Evolutionary conservation across 768 basidiomycete genomes (phyloP), one percentile per base, ranked within the genome.

Genomic region (Russula sp.): DNA sequence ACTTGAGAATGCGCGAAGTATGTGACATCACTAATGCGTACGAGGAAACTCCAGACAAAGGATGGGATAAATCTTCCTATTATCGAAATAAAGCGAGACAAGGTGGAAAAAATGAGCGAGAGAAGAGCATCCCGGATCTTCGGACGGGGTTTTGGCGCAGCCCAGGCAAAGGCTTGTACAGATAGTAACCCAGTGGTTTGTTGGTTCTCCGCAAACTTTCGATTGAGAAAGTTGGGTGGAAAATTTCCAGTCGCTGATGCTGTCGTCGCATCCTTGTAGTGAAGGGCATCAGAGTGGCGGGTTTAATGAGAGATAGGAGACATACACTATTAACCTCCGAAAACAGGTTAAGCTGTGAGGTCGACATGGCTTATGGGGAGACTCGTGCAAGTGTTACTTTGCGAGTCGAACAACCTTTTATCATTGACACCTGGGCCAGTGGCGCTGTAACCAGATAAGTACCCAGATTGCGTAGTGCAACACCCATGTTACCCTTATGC

Each of bases 31-130:
- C 40, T 14, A 27, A 8, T 16, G n/a, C 63, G 11, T 45, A 64
- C 63, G n/a, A 64, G 4, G 9, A 56, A 37, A 32, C 13, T 20
- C 54, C 7, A 39, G 16, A 51, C n/a, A 31, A 16, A n/a, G 11
- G 63, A 9, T 8, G 63, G 63, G 31, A 55, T 45, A 44, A 60
- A 44, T 18, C 27, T 55, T 37, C 32, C 53, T 31, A 60, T 5
- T 54, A 60, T 55, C n/a, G 63, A 55, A 20, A 64, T 37, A 37
- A 22, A 10, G n/a, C 27, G 32, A 37, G 45, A 42, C 11, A 55
- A 18, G 34, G 51, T 32, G 14, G n/a, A 14, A 9, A 55, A 45
- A 9, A 39, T 14, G 11, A 51, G 27, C 40, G 55, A 56, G 47
- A 60, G 39, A 59, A 49, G 39, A 20, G 18, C 39, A 50, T 63